Percentiles rank a stretch among this genome's conserved stretches.
These are phyloP conservation scores for Saccharomycopsis sp. DNA, from an alignment of 805 yeast species.

Conservation along the genomic window DNA sequence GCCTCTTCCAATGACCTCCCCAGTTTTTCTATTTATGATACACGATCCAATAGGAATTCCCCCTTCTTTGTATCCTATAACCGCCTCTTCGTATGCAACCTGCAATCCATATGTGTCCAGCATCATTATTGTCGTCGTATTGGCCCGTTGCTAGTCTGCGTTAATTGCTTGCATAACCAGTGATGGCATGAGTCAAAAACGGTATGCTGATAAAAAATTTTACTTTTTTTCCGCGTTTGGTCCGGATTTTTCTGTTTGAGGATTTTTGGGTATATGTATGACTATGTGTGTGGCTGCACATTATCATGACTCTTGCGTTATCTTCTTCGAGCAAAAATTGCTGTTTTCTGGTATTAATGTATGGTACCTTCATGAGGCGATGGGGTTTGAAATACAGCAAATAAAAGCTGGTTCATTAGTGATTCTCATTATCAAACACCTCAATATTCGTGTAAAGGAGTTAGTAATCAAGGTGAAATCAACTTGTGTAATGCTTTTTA, in stretches of 20 bases:
- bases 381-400: background rate
- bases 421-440: too few species aligned
- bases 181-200: background rate
- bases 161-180: background rate
- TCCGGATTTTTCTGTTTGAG: too few species aligned
- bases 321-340: background rate
- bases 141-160: slow-evolving; percentile 39
- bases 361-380: background rate
- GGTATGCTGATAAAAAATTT: background rate
- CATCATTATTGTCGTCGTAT: slow-evolving; percentile 28
- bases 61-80: slow-evolving; percentile 64
- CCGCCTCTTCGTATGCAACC: slow-evolving; percentile 69
- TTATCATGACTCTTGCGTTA: background rate
- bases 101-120: slow-evolving; percentile 54
- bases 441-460: too few species aligned
- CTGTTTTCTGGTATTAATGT: background rate
- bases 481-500: too few species aligned
- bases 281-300: background rate
- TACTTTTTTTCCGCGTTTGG: background rate
- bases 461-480: too few species aligned
- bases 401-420: too few species aligned
- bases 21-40: slow-evolving; percentile 57
- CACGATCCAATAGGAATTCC: slow-evolving; percentile 89
- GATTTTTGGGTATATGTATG: background rate
- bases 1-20: slow-evolving; percentile 78